These are phyloP conservation scores for Dissophora ornata DNA, from an alignment of 192 early-diverging fungal genomes.

Conservation along the genomic window DNA sequence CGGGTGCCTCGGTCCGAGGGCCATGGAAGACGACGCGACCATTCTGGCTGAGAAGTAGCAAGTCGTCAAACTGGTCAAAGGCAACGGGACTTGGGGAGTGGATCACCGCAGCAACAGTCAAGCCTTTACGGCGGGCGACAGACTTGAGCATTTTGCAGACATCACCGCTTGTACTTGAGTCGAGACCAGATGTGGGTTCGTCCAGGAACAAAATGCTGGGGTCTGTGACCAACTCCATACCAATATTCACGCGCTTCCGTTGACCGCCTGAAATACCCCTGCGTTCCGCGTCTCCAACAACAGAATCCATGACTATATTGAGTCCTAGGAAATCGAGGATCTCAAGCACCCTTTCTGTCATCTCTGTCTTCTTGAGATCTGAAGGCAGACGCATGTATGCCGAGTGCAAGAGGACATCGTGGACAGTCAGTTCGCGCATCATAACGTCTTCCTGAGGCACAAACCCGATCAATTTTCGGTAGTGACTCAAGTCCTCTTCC, in stretches of 20 bases:
- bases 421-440: constrained; percentile 73
- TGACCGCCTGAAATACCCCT: constrained; percentile 81
- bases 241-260: constrained; percentile 81
- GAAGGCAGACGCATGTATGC: constrained; percentile 73
- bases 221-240: constrained; percentile 72
- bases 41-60: constrained; percentile 75
- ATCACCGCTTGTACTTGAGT: constrained; percentile 72
- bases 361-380: constrained; percentile 26
- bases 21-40: constrained; percentile 74
- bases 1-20: constrained; percentile 58
- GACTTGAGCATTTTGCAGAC: constrained; percentile 69
- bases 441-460: constrained; percentile 79
- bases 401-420: constrained; percentile 73
- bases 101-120: constrained; percentile 79
- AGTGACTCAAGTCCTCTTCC: constrained; percentile 66
- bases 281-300: constrained; percentile 69
- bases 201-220: constrained; percentile 76
- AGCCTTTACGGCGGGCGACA: constrained; percentile 66
- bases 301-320: constrained; percentile 61
- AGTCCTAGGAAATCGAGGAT: constrained; percentile 68
- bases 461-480: constrained; percentile 76
- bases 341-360: constrained; percentile 68
- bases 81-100: constrained; percentile 74
- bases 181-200: constrained; percentile 79
- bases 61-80: constrained; percentile 77